A percentile compares a stretch with the other conserved stretches of the same genome.
Conservation (phyloP, 2,329 filamentous ascomycete genomes). For the Gnomoniopsis smithogilvyi region DNA sequence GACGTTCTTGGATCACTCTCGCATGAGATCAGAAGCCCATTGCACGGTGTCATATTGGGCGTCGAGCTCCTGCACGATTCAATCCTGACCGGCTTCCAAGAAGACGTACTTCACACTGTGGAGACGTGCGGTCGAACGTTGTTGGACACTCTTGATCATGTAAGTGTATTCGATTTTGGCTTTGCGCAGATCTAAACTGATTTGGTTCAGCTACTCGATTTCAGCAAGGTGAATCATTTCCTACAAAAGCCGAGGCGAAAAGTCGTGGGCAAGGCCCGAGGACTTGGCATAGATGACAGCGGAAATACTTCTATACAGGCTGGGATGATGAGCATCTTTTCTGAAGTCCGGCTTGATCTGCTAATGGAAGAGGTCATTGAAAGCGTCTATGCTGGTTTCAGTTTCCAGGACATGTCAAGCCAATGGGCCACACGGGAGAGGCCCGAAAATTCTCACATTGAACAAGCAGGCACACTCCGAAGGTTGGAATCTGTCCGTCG, state of each 20-base stretch:
- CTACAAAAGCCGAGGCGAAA: background rate
- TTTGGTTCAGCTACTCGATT: constrained; percentile 34
- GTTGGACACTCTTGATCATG: constrained; percentile 46
- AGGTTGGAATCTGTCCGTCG: constrained; percentile 1
- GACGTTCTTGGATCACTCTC: constrained; percentile 56
- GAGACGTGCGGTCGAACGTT: constrained; percentile 46
- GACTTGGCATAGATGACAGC: background rate
- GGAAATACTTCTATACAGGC: background rate
- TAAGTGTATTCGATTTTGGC: background rate
- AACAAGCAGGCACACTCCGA: background rate
- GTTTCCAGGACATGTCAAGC: constrained; percentile 22
- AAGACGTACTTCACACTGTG: constrained; percentile 43
- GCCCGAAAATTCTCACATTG: background rate
- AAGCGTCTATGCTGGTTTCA: constrained; percentile 32
- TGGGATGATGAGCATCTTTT: constrained; percentile 26
- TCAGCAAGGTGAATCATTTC: constrained; percentile 46
- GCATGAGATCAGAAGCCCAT: constrained; percentile 53
- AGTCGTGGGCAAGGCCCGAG: background rate
- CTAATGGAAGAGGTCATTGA: constrained; percentile 33
- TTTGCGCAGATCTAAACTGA: background rate
- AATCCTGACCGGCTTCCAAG: constrained; percentile 36
- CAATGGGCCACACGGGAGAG: background rate
- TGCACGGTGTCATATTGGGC: constrained; percentile 54
- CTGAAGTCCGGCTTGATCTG: constrained; percentile 29
- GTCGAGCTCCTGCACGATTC: constrained; percentile 42